A percentile compares a stretch with the other conserved stretches of the same genome.
These are phyloP conservation scores for Acmispon strigosus DNA, from an alignment of 306 rosid genomes.

Conservation along the genomic window DNA sequence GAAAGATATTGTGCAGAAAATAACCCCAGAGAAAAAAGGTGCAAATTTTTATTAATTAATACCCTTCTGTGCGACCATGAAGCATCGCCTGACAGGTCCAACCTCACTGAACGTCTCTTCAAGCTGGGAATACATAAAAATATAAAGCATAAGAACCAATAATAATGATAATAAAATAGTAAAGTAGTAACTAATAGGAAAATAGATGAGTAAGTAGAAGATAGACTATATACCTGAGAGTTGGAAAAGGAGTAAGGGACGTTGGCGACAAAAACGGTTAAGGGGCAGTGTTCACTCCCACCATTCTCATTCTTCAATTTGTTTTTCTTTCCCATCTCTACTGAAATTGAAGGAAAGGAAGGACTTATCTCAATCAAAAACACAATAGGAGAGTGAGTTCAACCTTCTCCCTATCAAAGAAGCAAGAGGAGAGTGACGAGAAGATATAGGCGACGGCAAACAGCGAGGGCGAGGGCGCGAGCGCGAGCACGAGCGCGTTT, in stretches of 20 bases:
- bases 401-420: too few relatives aligned
- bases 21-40: not conserved
- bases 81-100: slow-evolving; percentile 86
- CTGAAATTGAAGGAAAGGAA: not conserved
- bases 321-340: slow-evolving; percentile 66
- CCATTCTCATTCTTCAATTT: slow-evolving; percentile 38
- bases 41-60: not conserved
- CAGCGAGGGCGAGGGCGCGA: too few relatives aligned
- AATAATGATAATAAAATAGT: not conserved
- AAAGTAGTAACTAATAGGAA: not conserved
- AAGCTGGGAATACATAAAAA: slow-evolving; percentile 38
- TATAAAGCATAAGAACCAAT: not conserved
- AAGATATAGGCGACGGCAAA: too few relatives aligned
- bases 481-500: too few relatives aligned
- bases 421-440: too few relatives aligned
- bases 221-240: slow-evolving; percentile 44
- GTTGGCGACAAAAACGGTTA: slow-evolving; percentile 66
- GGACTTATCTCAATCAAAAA: too few relatives aligned
- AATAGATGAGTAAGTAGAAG: not conserved
- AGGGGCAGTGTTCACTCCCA: slow-evolving; percentile 38
- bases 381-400: too few relatives aligned
- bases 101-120: slow-evolving; percentile 81
- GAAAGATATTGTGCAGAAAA: not conserved
- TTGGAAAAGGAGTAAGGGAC: slow-evolving; percentile 73
- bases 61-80: slow-evolving; percentile 83